phyloP scores from a whole-genome alignment of 2,329 filamentous ascomycete genomes.

The Graphium sp. region DNA sequence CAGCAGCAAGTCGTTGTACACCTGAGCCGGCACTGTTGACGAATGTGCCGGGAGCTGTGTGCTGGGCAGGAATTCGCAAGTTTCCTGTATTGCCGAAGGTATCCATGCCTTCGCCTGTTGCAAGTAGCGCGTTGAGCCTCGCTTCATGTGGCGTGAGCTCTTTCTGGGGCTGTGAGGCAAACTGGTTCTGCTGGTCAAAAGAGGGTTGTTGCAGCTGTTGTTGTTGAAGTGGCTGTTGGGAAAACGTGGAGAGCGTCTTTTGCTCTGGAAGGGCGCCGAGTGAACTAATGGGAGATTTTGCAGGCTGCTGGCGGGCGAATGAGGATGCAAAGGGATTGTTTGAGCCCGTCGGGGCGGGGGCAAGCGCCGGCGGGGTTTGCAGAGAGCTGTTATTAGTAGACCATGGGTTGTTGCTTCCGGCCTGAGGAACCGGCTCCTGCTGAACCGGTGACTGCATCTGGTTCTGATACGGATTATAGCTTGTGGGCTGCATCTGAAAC shows the following conservation, averaged over 20 bases:
- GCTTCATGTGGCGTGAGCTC: constrained; percentile 48
- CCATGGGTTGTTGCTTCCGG: constrained; percentile 93
- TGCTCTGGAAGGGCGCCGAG: constrained; percentile 70
- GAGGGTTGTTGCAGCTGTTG: constrained; percentile 24
- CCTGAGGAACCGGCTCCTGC: constrained; percentile 46
- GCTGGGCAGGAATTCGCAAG: constrained; percentile 84
- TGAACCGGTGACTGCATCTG: constrained; percentile 21
- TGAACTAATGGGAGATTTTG: constrained; percentile 45
- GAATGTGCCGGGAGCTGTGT: constrained; percentile 90
- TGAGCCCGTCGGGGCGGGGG: constrained; percentile 78
- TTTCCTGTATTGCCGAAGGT: constrained; percentile 97
- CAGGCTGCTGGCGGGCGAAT: constrained; percentile 33
- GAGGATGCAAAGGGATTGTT: constrained; percentile 93
- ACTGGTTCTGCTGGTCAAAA: constrained; percentile 11
- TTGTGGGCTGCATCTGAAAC: constrained; percentile 33
- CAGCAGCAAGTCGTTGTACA: constrained; percentile 47
- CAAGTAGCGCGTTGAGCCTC: constrained; percentile 72
- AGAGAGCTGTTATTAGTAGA: constrained; percentile 40
- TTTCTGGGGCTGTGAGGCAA: constrained; percentile 31
- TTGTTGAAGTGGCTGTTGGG: constrained; percentile 27
- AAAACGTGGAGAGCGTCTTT: constrained; percentile 49
- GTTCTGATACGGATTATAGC: constrained; percentile 32
- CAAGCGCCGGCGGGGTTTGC: constrained; percentile 44
- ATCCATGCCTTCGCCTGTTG: constrained; percentile 82
- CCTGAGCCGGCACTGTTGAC: constrained; percentile 86